These are phyloP conservation scores for Massariosphaeria phaeospora DNA, from an alignment of 495 filamentous ascomycete species.

Conservation along the genomic window DNA sequence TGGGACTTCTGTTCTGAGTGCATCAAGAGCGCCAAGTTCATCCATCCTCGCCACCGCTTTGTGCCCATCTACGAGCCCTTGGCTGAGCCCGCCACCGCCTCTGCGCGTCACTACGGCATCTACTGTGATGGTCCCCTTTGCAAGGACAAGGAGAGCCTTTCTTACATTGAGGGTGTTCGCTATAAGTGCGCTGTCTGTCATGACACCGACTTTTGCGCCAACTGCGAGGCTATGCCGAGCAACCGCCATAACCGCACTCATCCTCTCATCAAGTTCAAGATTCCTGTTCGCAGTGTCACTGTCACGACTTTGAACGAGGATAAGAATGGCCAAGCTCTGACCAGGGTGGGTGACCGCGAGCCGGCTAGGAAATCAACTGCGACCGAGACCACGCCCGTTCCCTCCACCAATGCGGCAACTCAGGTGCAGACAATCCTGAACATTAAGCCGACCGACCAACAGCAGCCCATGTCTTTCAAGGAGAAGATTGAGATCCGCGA, in stretches of 20 bases:
- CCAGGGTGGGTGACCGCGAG: constrained; percentile 65
- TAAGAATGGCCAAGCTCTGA: constrained; percentile 54
- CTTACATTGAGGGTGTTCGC: constrained; percentile 77
- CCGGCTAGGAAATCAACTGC: constrained; percentile 45
- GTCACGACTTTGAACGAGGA: constrained; percentile 81
- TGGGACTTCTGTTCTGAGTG: constrained; percentile 94
- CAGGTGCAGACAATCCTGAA: constrained; percentile 70
- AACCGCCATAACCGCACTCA: constrained; percentile 90
- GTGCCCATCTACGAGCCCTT: constrained; percentile 80
- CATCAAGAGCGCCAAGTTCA: constrained; percentile 56
- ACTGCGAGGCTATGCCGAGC: constrained; percentile 80
- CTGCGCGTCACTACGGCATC: constrained; percentile 66
- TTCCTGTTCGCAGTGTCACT: constrained; percentile 79
- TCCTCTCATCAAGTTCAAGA: constrained; percentile 95
- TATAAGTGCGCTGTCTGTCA: constrained; percentile 98
- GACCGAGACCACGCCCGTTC: constrained; percentile 49
- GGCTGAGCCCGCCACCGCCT: constrained; percentile 45
- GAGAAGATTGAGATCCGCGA: constrained; percentile 44
- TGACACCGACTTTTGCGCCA: constrained; percentile 93
- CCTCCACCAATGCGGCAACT: constrained; percentile 53
- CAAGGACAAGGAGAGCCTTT: constrained; percentile 49
- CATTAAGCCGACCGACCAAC: constrained; percentile 55
- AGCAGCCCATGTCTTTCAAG: constrained; percentile 29
- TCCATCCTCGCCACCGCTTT: constrained; percentile 84
- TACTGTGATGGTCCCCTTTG: constrained; percentile 96